Evolutionary conservation across 176 grass and related monocot species (phyloP).

Genomic region (Zea luxurians): DNA sequence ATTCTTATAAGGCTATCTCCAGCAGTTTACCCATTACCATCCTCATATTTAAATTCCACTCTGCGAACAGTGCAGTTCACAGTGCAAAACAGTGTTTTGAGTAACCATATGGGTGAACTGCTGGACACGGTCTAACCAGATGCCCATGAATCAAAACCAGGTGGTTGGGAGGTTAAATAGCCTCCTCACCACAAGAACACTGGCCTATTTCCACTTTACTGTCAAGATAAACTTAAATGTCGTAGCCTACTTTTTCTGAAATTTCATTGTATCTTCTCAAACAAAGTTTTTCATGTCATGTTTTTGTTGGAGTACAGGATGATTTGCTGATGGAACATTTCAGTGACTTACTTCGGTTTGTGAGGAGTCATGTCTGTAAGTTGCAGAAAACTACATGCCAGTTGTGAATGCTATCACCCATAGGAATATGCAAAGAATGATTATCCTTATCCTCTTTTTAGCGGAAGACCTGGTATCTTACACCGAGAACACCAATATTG

Average conservation of each 20-base stretch:
- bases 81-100: no score
- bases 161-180: background rate
- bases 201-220: background rate
- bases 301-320: conserved; percentile 60
- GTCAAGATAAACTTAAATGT: background rate
- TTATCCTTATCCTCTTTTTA: conserved; percentile 39
- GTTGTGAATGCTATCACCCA: conserved; percentile 18
- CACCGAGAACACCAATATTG: conserved; percentile 45
- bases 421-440: conserved; percentile 30
- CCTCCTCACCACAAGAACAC: background rate
- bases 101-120: no score
- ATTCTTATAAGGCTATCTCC: background rate
- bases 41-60: no score
- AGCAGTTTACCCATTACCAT: no score
- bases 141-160: background rate
- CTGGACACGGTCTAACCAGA: background rate
- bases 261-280: background rate
- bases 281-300: background rate
- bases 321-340: conserved; percentile 91
- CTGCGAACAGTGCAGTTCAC: no score
- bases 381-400: conserved; percentile 30
- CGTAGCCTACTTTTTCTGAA: background rate
- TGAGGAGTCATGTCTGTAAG: conserved; percentile 68
- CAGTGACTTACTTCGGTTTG: conserved; percentile 65
- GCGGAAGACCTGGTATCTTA: conserved; percentile 72